Evolutionary conservation across 2,329 filamentous ascomycete species (phyloP).

Genomic region (Colletotrichum tamarilloi): DNA sequence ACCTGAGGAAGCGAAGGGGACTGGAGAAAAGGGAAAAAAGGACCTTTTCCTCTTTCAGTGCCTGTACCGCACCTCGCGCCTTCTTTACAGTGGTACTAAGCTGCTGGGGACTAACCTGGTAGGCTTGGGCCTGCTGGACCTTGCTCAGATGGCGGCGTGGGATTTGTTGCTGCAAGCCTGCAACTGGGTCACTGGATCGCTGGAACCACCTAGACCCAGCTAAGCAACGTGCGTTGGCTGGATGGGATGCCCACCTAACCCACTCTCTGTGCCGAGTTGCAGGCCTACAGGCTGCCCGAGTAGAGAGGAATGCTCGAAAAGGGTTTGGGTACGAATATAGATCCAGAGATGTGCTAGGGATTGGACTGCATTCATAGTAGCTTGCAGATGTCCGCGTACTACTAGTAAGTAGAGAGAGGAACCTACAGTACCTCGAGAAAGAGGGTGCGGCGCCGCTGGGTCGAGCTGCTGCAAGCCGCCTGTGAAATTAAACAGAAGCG

Average conservation of each 20-base stretch:
- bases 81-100: constrained; percentile 4
- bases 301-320: background rate
- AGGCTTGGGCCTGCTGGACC: constrained; percentile 6
- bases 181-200: constrained; percentile 19
- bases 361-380: background rate
- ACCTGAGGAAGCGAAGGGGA: constrained; percentile 18
- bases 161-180: constrained; percentile 1
- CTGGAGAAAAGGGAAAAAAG: constrained; percentile 6
- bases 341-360: background rate
- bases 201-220: constrained; percentile 15
- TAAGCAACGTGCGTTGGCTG: constrained; percentile 34
- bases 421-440: background rate
- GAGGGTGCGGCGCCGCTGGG: background rate
- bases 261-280: background rate
- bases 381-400: background rate
- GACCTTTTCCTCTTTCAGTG: constrained; percentile 21
- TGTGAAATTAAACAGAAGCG: constrained; percentile 32
- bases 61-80: background rate
- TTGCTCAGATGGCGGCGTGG: constrained; percentile 2
- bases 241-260: constrained; percentile 6
- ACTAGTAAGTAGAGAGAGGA: background rate
- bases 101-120: background rate
- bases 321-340: background rate
- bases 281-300: background rate
- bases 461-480: constrained; percentile 23